A percentile compares a stretch with the other conserved stretches of the same genome.
These are phyloP conservation scores for Protomyces pachydermus DNA, from an alignment of 1,139 yeast species.

Conservation along the genomic window DNA sequence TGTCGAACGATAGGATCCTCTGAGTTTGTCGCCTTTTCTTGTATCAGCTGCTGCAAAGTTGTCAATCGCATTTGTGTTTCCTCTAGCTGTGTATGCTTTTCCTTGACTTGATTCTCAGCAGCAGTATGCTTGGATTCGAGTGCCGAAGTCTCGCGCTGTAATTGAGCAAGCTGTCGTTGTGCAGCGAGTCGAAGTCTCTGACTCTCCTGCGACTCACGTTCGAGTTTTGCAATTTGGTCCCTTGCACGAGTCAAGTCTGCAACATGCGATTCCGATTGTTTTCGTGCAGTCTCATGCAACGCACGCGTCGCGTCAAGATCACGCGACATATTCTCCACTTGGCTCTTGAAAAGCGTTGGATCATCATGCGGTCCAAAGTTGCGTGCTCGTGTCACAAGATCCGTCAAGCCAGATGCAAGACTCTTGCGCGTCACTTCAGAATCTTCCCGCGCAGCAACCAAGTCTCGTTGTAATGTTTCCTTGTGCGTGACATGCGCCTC, in stretches of 20 bases:
- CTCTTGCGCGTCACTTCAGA: conserved; percentile 3
- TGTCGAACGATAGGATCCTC: neutral
- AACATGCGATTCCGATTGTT: conserved; percentile 1
- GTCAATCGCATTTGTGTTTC: conserved; percentile 15
- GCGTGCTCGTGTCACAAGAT: neutral
- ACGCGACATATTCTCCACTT: conserved; percentile 1
- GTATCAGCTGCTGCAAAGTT: conserved; percentile 20
- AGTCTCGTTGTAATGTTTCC: conserved; percentile 6
- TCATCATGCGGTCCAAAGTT: conserved; percentile 15
- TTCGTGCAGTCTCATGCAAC: neutral
- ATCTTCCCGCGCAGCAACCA: conserved; percentile 7
- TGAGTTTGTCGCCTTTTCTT: neutral
- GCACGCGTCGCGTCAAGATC: conserved; percentile 1
- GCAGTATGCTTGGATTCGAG: conserved; percentile 12
- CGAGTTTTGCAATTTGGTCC: conserved; percentile 17
- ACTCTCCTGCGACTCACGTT: neutral
- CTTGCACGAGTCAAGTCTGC: conserved; percentile 9
- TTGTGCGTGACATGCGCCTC: neutral
- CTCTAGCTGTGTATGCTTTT: conserved; percentile 20
- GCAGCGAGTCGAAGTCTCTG: conserved; percentile 10
- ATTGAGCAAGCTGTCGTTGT: conserved; percentile 13
- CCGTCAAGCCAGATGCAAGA: conserved; percentile 1
- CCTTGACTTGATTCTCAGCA: neutral
- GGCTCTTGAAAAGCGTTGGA: conserved; percentile 2
- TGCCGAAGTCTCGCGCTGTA: conserved; percentile 8